phyloP scores from a whole-genome alignment of 2,329 filamentous ascomycete species.

The Harringtonia aguacate region DNA sequence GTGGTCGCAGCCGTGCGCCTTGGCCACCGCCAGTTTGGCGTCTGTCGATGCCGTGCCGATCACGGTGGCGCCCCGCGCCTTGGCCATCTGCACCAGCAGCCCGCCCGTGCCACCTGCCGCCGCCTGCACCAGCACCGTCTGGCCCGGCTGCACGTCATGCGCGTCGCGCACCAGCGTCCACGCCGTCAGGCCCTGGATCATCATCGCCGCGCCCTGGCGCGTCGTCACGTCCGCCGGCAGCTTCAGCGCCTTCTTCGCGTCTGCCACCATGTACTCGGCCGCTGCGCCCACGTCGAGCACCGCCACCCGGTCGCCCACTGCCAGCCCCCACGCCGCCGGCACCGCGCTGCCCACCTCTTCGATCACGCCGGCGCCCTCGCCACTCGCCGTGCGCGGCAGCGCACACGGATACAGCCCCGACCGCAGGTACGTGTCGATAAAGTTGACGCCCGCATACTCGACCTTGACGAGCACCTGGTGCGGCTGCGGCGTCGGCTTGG shows the following conservation, averaged over 20 bases:
- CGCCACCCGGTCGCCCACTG: conserved; percentile 52
- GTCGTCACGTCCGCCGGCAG: conserved; percentile 53
- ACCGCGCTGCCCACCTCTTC: conserved; percentile 10
- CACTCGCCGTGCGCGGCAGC: conserved; percentile 10
- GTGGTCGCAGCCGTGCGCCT: conserved; percentile 59
- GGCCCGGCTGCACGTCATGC: conserved; percentile 13
- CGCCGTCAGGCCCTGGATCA: conserved; percentile 75
- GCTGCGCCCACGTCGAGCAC: conserved; percentile 42
- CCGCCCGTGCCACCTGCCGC: conserved; percentile 75
- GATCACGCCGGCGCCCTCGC: conserved; percentile 12
- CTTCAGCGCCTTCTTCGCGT: conserved; percentile 44
- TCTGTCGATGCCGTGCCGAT: conserved; percentile 70
- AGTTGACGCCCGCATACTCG: conserved; percentile 70
- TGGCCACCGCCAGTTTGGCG: conserved; percentile 64
- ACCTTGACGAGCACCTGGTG: conserved; percentile 71
- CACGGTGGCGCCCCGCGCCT: conserved; percentile 60
- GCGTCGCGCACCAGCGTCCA: conserved; percentile 69
- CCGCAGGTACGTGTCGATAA: conserved; percentile 59
- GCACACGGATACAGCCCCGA: conserved; percentile 7
- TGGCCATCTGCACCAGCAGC: conserved; percentile 65
- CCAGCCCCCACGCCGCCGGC: conserved; percentile 6
- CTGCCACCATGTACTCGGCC: conserved; percentile 43
- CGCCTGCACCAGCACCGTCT: conserved; percentile 66
- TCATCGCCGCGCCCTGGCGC: conserved; percentile 54
- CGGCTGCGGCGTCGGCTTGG: conserved; percentile 53